A percentile compares a stretch with the other conserved stretches of the same genome.
Conservation (phyloP, 2,329 filamentous ascomycete species). For the Lecanicillium sp. region DNA sequence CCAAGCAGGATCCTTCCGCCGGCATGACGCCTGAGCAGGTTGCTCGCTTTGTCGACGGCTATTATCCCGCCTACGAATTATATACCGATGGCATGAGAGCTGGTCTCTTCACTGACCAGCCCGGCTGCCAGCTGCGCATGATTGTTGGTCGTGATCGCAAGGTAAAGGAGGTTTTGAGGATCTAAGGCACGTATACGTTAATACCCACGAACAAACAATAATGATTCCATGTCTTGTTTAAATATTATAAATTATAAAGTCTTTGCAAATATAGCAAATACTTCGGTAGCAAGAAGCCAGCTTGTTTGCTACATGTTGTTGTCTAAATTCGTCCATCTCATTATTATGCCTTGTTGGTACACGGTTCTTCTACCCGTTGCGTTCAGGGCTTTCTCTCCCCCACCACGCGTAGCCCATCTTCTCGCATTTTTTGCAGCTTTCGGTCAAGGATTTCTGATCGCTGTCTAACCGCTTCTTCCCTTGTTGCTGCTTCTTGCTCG, state of each 20-base stretch:
- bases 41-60: constrained; percentile 59
- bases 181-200: too few relatives aligned
- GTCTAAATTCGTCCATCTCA: not conserved
- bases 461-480: constrained; percentile 45
- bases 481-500: constrained; percentile 45
- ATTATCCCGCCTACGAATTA: constrained; percentile 66
- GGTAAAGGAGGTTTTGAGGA: constrained; percentile 46
- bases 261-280: not conserved
- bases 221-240: too few relatives aligned
- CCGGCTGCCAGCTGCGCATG: constrained; percentile 50
- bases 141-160: constrained; percentile 52
- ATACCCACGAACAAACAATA: too few relatives aligned
- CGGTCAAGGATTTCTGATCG: constrained; percentile 46
- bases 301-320: not conserved
- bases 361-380: not conserved
- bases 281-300: not conserved
- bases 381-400: constrained; percentile 27
- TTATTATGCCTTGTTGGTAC: not conserved
- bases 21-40: constrained; percentile 83
- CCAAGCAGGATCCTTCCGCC: constrained; percentile 45
- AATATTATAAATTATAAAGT: too few relatives aligned
- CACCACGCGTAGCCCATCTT: constrained; percentile 49
- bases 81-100: constrained; percentile 51
- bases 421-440: constrained; percentile 46
- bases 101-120: constrained; percentile 44